Evolutionary conservation across 345 rosid species (phyloP).

Genomic region (Brassica incana): DNA sequence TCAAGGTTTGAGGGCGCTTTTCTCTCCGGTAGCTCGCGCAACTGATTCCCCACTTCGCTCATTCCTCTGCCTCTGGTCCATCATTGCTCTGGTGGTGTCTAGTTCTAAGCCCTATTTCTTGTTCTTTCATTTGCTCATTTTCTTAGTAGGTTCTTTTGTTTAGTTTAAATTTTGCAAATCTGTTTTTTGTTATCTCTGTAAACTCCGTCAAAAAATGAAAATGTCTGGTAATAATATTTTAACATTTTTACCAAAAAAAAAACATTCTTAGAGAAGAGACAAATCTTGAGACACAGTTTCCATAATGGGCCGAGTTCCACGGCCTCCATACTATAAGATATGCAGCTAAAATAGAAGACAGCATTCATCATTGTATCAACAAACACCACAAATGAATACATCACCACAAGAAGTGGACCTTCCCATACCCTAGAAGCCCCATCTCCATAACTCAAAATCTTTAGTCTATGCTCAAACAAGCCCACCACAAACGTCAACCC

Average conservation of each 20-base stretch:
- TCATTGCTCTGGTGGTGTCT: too few relatives aligned
- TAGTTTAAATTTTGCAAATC: too few relatives aligned
- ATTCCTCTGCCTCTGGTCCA: too few relatives aligned
- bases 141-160: too few relatives aligned
- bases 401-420: conserved; percentile 80
- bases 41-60: too few relatives aligned
- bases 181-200: too few relatives aligned
- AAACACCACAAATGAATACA: conserved; percentile 88
- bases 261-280: not conserved
- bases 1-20: too few relatives aligned
- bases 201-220: too few relatives aligned
- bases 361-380: conserved; percentile 83
- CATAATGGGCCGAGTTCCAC: conserved; percentile 2
- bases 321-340: conserved; percentile 48
- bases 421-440: conserved; percentile 94
- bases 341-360: conserved; percentile 89
- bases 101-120: too few relatives aligned
- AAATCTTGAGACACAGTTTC: not conserved
- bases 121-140: too few relatives aligned
- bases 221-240: too few relatives aligned
- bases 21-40: too few relatives aligned
- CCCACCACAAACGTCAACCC: conserved; percentile 79
- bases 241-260: not conserved
- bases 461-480: conserved; percentile 89
- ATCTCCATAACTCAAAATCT: conserved; percentile 83